Evolutionary conservation across 306 rosid genomes (phyloP).

Genomic region (Vigna mungo): DNA sequence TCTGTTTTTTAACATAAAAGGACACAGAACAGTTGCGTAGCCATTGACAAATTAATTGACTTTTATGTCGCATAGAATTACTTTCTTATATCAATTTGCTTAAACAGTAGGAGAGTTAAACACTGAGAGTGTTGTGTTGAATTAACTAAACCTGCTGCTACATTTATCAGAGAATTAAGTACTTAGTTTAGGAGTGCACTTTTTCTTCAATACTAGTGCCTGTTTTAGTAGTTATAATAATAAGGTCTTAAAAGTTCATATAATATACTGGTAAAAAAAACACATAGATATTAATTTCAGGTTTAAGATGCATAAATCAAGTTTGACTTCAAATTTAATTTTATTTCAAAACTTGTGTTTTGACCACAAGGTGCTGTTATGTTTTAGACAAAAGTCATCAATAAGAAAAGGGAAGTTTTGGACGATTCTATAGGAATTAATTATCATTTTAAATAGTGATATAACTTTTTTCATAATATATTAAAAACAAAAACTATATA

Average conservation of each 20-base stretch:
- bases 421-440: too few species aligned
- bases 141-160: not conserved
- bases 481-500: too few species aligned
- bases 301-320: not conserved
- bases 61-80: not conserved
- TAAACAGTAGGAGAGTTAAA: not conserved
- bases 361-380: not conserved
- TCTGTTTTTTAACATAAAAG: not conserved
- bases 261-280: too few species aligned
- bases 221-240: not conserved
- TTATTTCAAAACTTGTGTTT: not conserved
- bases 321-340: slow-evolving; percentile 10
- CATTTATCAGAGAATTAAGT: not conserved
- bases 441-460: too few species aligned
- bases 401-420: too few species aligned
- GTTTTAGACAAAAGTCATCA: not conserved
- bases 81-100: not conserved
- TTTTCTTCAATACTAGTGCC: too few species aligned
- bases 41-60: not conserved
- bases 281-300: not conserved
- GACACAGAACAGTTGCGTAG: not conserved
- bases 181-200: not conserved
- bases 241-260: not conserved
- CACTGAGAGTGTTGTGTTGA: not conserved
- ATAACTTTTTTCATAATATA: too few species aligned